phyloP scores from a whole-genome alignment of 179 eudicot species.

The Carnegiea gigantea region DNA sequence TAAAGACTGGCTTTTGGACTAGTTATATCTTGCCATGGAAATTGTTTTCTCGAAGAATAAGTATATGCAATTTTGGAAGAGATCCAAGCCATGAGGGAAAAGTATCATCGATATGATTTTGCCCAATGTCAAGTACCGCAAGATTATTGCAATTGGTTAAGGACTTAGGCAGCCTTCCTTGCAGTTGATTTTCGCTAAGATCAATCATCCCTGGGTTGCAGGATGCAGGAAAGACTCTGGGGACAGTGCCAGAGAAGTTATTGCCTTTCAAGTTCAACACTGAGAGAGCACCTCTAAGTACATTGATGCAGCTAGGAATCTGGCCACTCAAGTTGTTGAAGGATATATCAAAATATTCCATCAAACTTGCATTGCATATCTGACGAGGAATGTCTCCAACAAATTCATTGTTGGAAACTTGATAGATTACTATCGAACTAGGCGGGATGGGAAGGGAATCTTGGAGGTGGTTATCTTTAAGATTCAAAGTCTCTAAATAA shows the following conservation, averaged over 20 bases:
- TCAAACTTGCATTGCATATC: slow-evolving; percentile 13
- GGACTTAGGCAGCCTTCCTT: slow-evolving; percentile 18
- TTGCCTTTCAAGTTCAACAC: slow-evolving; percentile 19
- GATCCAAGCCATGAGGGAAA: slow-evolving; percentile 32
- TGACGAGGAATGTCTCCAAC: slow-evolving; percentile 17
- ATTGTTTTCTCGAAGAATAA: no score
- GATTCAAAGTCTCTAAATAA: not conserved
- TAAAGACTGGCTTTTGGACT: no score
- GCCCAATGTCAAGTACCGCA: not conserved
- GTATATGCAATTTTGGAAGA: no score
- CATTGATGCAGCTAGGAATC: slow-evolving; percentile 22
- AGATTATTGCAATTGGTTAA: not conserved
- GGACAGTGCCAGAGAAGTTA: no score
- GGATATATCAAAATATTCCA: slow-evolving; percentile 26
- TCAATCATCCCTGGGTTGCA: no score
- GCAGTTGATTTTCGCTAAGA: slow-evolving; percentile 20
- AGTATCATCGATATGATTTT: slow-evolving; percentile 4
- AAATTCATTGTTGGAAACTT: slow-evolving; percentile 15
- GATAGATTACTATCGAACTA: slow-evolving; percentile 3
- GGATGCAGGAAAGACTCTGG: no score
- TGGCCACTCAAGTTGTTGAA: slow-evolving; percentile 29
- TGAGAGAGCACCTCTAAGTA: slow-evolving; percentile 3
- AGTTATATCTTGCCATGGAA: no score
- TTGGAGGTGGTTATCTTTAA: slow-evolving; percentile 8
- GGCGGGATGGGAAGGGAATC: slow-evolving; percentile 25